phyloP scores from a whole-genome alignment of 2,329 filamentous ascomycete species.

The Scytalidium lignicola region DNA sequence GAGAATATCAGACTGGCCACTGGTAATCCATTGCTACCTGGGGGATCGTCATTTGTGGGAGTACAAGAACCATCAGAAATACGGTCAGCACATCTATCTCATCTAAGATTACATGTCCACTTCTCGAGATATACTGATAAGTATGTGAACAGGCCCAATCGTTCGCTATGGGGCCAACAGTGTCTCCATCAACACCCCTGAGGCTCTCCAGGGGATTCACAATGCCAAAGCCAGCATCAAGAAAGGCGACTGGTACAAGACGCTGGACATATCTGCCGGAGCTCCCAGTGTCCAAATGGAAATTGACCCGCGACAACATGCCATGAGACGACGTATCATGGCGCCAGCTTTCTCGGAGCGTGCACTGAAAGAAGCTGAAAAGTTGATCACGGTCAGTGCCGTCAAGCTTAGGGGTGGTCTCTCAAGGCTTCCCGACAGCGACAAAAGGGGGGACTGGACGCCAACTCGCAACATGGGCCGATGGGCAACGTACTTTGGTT shows the following conservation, averaged over 20 bases:
- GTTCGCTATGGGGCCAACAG: constrained; percentile 5
- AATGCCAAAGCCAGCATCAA: constrained; percentile 13
- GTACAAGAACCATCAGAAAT: constrained; percentile 11
- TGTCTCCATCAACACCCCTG: constrained; percentile 6
- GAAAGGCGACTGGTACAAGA: constrained; percentile 13
- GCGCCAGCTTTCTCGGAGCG: constrained; percentile 27
- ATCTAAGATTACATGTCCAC: too few species aligned
- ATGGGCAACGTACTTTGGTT: too few species aligned
- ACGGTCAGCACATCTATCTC: constrained; percentile 3
- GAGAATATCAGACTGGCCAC: constrained; percentile 25
- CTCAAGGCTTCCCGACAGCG: too few species aligned
- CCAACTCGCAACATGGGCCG: constrained; percentile 3
- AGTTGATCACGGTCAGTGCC: too few species aligned
- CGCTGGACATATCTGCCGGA: constrained; percentile 8
- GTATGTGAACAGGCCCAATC: too few species aligned
- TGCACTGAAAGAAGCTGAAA: constrained; percentile 18
- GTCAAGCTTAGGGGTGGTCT: too few species aligned
- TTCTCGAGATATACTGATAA: too few species aligned
- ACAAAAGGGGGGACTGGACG: constrained; percentile 1
- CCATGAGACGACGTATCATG: constrained; percentile 14
- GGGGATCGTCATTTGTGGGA: constrained; percentile 12
- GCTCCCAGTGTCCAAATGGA: constrained; percentile 11
- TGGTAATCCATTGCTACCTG: constrained; percentile 7
- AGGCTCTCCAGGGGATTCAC: constrained; percentile 5
- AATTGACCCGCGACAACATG: constrained; percentile 9